Evolutionary conservation across 2,329 filamentous ascomycete genomes (phyloP).

Genomic region (Diaporthe ampelina): DNA sequence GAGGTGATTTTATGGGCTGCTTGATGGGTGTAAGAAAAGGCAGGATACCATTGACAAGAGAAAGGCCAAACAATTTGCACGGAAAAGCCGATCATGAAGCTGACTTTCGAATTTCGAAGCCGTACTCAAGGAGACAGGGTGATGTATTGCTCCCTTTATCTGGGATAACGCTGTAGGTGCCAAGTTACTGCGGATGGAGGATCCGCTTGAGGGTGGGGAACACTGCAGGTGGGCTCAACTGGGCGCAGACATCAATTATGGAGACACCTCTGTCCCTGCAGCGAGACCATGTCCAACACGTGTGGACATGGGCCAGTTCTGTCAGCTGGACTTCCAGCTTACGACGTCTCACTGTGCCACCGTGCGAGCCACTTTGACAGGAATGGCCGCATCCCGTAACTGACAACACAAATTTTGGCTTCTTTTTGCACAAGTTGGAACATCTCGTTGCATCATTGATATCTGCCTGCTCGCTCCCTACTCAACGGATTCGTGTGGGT

Average conservation of each 20-base stretch:
- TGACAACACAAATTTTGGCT: not conserved
- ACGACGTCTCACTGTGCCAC: not conserved
- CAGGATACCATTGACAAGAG: not conserved
- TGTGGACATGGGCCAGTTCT: constrained; percentile 5
- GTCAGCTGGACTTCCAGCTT: constrained; percentile 2
- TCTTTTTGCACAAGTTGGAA: not conserved
- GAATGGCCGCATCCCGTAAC: not conserved
- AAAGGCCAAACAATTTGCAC: no score
- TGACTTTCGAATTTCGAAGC: not conserved
- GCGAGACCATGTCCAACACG: constrained; percentile 5
- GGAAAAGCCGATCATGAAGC: not conserved
- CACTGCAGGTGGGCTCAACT: constrained; percentile 7
- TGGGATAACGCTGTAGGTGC: not conserved
- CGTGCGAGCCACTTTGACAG: no score
- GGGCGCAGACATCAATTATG: constrained; percentile 13
- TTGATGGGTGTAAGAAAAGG: not conserved
- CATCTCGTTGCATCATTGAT: not conserved
- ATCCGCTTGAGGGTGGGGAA: constrained; percentile 1
- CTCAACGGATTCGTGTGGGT: not conserved
- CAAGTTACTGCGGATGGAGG: constrained; percentile 13
- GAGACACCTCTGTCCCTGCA: constrained; percentile 12
- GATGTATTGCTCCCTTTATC: constrained; percentile 1
- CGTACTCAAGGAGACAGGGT: not conserved
- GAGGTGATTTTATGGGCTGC: not conserved
- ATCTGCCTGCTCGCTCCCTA: not conserved